Evolutionary conservation across 2,329 filamentous ascomycete genomes (phyloP).

Genomic region (Phoma sp.): DNA sequence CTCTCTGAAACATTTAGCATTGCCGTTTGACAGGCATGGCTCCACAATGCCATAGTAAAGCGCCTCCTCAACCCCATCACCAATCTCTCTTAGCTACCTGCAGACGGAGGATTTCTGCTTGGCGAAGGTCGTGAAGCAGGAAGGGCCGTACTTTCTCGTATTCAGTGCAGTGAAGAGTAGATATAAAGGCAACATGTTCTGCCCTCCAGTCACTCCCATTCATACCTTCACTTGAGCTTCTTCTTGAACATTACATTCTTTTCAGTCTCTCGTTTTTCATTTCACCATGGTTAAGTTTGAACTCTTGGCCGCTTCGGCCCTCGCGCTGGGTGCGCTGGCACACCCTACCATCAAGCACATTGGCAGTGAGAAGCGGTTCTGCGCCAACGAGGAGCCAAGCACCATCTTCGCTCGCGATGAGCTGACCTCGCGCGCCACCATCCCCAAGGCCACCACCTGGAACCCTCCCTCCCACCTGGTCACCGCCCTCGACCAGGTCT

Average conservation of each 20-base stretch:
- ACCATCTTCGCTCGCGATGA: slow-evolving; percentile 19
- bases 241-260: slow-evolving; percentile 9
- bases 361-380: slow-evolving; percentile 27
- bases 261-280: slow-evolving; percentile 8
- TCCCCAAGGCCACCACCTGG: slow-evolving; percentile 31
- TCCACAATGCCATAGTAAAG: slow-evolving; percentile 4
- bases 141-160: not conserved
- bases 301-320: slow-evolving; percentile 21
- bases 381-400: slow-evolving; percentile 22
- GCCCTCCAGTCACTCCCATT: not conserved
- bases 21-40: not conserved
- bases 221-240: not conserved
- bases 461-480: slow-evolving; percentile 32
- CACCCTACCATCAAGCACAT: slow-evolving; percentile 35
- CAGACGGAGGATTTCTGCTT: not conserved
- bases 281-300: slow-evolving; percentile 28
- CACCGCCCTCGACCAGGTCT: slow-evolving; percentile 33
- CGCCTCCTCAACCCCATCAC: not conserved
- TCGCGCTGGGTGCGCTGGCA: slow-evolving; percentile 29
- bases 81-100: not conserved
- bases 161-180: not conserved
- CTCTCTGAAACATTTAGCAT: slow-evolving; percentile 10
- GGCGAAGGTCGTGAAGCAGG: not conserved
- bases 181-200: not conserved
- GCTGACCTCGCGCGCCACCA: slow-evolving; percentile 21